A percentile compares a stretch with the other conserved stretches of the same genome.
Evolutionary conservation across 352 stramenopile genomes (phyloP).

Genomic region (Elongisporangium prolatum): DNA sequence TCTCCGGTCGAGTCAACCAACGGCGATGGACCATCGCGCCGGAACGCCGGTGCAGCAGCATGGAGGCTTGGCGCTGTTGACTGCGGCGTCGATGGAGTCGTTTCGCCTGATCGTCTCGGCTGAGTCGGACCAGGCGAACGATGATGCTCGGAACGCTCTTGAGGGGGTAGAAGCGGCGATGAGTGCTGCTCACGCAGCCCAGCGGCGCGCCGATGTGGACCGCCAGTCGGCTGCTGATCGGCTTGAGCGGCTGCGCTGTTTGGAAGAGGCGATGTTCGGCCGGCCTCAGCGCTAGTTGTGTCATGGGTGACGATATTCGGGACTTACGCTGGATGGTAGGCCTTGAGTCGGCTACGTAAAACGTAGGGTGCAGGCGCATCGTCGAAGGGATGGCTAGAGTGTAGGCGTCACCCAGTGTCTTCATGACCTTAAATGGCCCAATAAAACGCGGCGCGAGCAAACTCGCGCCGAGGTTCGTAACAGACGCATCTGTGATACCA

Average conservation of each 20-base stretch:
- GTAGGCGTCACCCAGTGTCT: background rate
- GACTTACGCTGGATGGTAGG: background rate
- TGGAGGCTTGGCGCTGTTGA: no score
- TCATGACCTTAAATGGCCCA: background rate
- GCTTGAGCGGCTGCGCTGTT: no score
- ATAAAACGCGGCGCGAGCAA: background rate
- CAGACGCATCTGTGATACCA: background rate
- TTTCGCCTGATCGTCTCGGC: background rate
- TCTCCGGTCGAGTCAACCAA: constrained; percentile 7
- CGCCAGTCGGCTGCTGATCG: no score
- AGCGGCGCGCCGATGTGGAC: no score
- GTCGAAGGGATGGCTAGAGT: background rate
- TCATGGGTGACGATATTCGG: background rate
- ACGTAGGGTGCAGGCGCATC: no score
- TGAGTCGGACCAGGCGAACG: background rate
- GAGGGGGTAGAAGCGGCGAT: no score
- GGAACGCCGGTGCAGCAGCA: background rate
- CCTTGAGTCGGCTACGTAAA: no score
- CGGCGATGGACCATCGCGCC: background rate
- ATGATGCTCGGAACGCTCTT: constrained; percentile 1
- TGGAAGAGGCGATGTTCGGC: no score
- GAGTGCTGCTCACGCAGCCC: no score
- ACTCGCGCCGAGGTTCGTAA: background rate
- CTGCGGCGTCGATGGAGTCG: background rate
- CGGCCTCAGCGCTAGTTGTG: background rate